phyloP scores from a whole-genome alignment of 768 basidiomycete genomes.

The Hericium alpestre region DNA sequence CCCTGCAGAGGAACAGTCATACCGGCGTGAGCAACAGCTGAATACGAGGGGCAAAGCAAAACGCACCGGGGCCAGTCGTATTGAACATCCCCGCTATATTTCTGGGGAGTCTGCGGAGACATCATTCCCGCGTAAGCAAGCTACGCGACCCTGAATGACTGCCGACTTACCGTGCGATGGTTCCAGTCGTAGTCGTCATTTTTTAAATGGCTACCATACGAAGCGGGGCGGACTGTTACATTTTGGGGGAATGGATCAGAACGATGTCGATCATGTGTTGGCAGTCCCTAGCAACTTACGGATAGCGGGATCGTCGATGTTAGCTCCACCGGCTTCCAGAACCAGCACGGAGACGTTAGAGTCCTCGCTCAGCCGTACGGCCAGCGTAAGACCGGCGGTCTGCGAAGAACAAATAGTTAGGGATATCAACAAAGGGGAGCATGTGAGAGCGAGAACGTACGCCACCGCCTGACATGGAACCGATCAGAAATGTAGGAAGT shows the following conservation, averaged over 20 bases:
- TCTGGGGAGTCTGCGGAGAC: not conserved
- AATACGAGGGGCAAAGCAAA: not conserved
- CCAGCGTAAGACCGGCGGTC: conserved; percentile 53
- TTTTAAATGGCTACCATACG: not conserved
- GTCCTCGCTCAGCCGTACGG: conserved; percentile 47
- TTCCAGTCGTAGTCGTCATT: not conserved
- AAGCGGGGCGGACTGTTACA: not conserved
- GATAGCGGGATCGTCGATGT: not conserved
- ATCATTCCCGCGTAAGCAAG: not conserved
- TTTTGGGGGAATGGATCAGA: not conserved
- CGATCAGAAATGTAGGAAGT: not conserved
- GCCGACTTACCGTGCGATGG: not conserved
- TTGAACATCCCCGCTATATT: not conserved
- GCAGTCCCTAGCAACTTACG: not conserved
- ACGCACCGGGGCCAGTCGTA: not conserved
- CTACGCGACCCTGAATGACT: too few species aligned
- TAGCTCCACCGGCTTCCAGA: conserved; percentile 39
- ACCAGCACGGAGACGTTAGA: conserved; percentile 42
- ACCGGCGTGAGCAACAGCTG: not conserved
- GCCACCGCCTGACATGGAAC: too few species aligned
- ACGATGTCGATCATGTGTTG: too few species aligned
- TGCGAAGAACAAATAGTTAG: not conserved
- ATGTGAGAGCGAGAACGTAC: not conserved
- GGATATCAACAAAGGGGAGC: not conserved
- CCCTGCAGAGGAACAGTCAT: not conserved